phyloP scores from a whole-genome alignment of 805 yeast genomes.

The Metschnikowia corniflorae region DNA sequence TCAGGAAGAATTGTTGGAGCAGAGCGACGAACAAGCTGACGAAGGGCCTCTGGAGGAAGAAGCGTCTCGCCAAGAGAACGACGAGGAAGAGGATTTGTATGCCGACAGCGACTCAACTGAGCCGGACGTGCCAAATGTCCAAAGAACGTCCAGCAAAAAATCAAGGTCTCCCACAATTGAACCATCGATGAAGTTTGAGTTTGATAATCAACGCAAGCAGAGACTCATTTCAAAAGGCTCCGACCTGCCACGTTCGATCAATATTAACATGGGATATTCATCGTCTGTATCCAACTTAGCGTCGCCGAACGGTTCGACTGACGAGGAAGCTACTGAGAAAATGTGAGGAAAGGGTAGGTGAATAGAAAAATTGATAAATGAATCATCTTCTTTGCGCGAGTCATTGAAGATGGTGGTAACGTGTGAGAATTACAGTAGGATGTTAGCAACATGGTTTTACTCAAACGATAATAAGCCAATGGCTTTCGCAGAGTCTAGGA shows the following conservation, averaged over 20 bases:
- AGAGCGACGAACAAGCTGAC: slow-evolving; percentile 16
- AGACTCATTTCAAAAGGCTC: slow-evolving; percentile 17
- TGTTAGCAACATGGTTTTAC: slow-evolving; percentile 99
- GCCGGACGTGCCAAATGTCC: not conserved
- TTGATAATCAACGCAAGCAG: slow-evolving; percentile 19
- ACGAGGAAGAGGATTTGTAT: slow-evolving; percentile 11
- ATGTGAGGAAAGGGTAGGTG: not conserved
- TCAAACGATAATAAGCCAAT: slow-evolving; percentile 92
- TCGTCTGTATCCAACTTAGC: slow-evolving; percentile 19
- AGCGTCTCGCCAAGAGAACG: slow-evolving; percentile 1
- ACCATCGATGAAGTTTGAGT: slow-evolving; percentile 13
- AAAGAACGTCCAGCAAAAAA: slow-evolving; percentile 13
- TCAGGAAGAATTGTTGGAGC: slow-evolving; percentile 14
- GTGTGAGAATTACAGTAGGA: not conserved
- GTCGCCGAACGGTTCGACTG: slow-evolving; percentile 16
- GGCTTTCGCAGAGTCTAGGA: slow-evolving; percentile 98
- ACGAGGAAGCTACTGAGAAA: slow-evolving; percentile 10
- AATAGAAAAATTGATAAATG: not conserved
- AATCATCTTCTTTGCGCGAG: too few species aligned
- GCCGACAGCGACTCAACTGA: slow-evolving; percentile 8
- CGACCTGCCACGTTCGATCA: slow-evolving; percentile 17
- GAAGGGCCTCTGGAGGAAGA: not conserved
- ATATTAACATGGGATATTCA: slow-evolving; percentile 16
- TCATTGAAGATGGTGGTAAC: too few species aligned
- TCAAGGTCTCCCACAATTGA: slow-evolving; percentile 18